Percentiles rank a stretch among this genome's conserved stretches.
Evolutionary conservation across 495 filamentous ascomycete genomes (phyloP).

Genomic region (Platismatia glauca): DNA sequence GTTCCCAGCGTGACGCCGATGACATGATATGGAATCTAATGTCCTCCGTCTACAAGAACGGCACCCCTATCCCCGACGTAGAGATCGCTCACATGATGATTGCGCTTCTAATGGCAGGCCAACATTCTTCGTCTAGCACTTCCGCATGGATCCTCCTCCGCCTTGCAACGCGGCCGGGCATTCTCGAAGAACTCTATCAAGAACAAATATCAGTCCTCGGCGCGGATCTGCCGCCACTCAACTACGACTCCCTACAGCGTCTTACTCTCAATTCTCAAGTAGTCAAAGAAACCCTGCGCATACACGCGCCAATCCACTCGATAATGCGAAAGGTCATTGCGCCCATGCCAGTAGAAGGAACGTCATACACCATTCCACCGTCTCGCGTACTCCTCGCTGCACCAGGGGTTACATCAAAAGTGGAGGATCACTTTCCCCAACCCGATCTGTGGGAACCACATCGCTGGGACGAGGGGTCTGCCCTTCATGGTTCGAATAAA

Average conservation of each 20-base stretch:
- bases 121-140: slow-evolving; percentile 78
- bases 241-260: slow-evolving; percentile 58
- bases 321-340: slow-evolving; percentile 79
- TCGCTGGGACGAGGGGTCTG: slow-evolving; percentile 62
- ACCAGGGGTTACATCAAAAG: slow-evolving; percentile 65
- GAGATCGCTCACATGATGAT: slow-evolving; percentile 92
- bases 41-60: slow-evolving; percentile 68
- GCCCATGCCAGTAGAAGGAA: slow-evolving; percentile 69
- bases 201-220: slow-evolving; percentile 62
- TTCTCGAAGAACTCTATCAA: slow-evolving; percentile 65
- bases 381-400: slow-evolving; percentile 70
- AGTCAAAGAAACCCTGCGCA: slow-evolving; percentile 71
- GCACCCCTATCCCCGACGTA: slow-evolving; percentile 58
- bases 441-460: slow-evolving; percentile 77
- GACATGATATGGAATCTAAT: slow-evolving; percentile 86
- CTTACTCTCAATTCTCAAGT: slow-evolving; percentile 61
- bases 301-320: slow-evolving; percentile 75
- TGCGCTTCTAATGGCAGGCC: slow-evolving; percentile 79
- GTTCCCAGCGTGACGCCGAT: slow-evolving; percentile 39
- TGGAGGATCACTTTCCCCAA: slow-evolving; percentile 68
- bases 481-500: slow-evolving; percentile 37
- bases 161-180: slow-evolving; percentile 60
- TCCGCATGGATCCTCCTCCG: slow-evolving; percentile 75
- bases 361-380: slow-evolving; percentile 67
- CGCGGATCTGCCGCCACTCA: slow-evolving; percentile 51